Evolutionary conservation across 23 red algal genomes (phyloP).

Genomic region (Gracilariopsis chorda): DNA sequence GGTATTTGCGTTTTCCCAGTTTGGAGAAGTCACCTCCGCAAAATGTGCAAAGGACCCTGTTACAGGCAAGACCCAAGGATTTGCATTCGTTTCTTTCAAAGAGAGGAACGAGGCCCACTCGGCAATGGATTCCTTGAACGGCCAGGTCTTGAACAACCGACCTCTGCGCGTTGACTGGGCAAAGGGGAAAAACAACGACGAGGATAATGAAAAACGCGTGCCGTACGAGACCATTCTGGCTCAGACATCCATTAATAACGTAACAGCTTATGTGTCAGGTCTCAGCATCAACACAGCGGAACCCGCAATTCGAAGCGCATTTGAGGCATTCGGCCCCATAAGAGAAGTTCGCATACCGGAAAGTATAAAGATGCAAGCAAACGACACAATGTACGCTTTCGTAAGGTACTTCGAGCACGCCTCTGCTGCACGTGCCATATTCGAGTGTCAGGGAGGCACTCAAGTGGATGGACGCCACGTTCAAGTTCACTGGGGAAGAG

Average conservation of each 20-base stretch:
- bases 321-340: conserved; percentile 61
- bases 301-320: conserved; percentile 37
- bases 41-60: conserved; percentile 69
- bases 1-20: conserved; percentile 60
- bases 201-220: conserved; percentile 14
- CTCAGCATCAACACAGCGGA: conserved; percentile 44
- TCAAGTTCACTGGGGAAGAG: conserved; percentile 77
- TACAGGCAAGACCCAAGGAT: conserved; percentile 53
- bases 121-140: conserved; percentile 75
- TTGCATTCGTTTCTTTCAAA: conserved; percentile 75
- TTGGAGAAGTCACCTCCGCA: conserved; percentile 42
- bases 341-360: conserved; percentile 83
- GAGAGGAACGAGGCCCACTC: conserved; percentile 40
- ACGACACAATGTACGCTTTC: conserved; percentile 86
- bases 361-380: conserved; percentile 48
- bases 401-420: conserved; percentile 77
- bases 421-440: conserved; percentile 81
- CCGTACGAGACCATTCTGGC: conserved; percentile 60
- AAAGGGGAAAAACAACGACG: conserved; percentile 35
- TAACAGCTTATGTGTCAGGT: conserved; percentile 78
- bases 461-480: conserved; percentile 39
- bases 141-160: conserved; percentile 58
- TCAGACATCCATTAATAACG: conserved; percentile 59
- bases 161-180: conserved; percentile 88
- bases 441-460: conserved; percentile 50